Conservation (phyloP, 2,329 filamentous ascomycete species). For the Curvularia sp. region DNA sequence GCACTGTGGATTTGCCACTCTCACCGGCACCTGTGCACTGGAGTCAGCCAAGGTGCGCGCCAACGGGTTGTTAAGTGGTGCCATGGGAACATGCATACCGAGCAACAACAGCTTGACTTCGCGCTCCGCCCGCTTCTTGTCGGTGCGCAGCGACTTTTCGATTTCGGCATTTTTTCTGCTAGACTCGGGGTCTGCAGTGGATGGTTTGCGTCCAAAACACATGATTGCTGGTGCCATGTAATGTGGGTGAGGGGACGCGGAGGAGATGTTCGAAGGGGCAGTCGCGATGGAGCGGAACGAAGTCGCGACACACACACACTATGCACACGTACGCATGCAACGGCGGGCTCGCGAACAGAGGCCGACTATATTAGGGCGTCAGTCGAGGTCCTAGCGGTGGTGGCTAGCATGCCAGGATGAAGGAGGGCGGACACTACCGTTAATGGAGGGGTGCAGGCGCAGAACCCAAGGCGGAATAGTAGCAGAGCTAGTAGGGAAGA, state of each 20-base stretch:
- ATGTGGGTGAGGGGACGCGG: constrained; percentile 4
- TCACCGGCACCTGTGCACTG: constrained; percentile 81
- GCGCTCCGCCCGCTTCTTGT: constrained; percentile 84
- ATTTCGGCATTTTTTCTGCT: constrained; percentile 70
- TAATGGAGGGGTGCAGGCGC: constrained; percentile 17
- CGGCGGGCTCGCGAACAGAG: background rate
- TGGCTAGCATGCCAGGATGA: constrained; percentile 11
- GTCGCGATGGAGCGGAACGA: constrained; percentile 11
- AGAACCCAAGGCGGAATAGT: constrained; percentile 10
- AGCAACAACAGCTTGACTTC: constrained; percentile 94
- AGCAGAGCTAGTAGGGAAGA: constrained; percentile 1
- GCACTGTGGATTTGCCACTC: constrained; percentile 93
- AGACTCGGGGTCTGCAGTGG: constrained; percentile 57
- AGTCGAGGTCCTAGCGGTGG: constrained; percentile 6
- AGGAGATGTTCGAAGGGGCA: constrained; percentile 5
- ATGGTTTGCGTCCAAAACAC: constrained; percentile 61
- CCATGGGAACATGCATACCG: constrained; percentile 65
- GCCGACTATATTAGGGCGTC: constrained; percentile 5
- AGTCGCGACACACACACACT: constrained; percentile 16
- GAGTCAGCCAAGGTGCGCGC: constrained; percentile 32
- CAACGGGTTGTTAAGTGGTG: background rate
- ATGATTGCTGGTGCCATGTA: constrained; percentile 55
- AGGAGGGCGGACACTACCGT: constrained; percentile 20
- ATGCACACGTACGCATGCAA: constrained; percentile 12
- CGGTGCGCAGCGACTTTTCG: constrained; percentile 82